Conservation (phyloP, 192 early-diverging fungal genomes). For the Backusella morwellensis region DNA sequence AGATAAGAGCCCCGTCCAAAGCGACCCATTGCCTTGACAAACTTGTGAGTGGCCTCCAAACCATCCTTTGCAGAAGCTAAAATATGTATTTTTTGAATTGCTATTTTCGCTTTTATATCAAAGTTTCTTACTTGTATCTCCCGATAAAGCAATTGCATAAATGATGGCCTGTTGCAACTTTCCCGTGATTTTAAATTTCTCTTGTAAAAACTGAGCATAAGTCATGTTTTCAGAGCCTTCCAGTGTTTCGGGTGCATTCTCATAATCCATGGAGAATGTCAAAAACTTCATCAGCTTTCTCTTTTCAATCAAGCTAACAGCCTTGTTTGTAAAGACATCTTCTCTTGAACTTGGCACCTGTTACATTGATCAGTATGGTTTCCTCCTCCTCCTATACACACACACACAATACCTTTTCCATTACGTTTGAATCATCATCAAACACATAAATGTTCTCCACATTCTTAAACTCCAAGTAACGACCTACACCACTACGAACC, state of each 20-base stretch:
- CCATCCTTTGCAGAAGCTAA: conserved; percentile 61
- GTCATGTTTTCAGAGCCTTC: conserved; percentile 36
- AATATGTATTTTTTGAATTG: background rate
- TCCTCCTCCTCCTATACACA: too few relatives aligned
- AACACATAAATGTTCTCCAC: conserved; percentile 69
- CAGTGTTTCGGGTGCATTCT: conserved; percentile 33
- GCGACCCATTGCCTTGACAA: conserved; percentile 77
- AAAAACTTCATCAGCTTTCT: conserved; percentile 89
- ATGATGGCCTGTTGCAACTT: conserved; percentile 62
- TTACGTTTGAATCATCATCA: conserved; percentile 21
- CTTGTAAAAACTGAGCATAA: conserved; percentile 43
- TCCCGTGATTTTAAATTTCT: conserved; percentile 59
- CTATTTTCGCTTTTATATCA: too few relatives aligned
- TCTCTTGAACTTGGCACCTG: conserved; percentile 87
- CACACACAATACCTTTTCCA: conserved; percentile 44
- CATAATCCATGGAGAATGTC: conserved; percentile 56
- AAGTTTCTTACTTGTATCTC: conserved; percentile 13
- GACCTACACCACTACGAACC: conserved; percentile 73
- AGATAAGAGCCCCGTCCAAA: conserved; percentile 84
- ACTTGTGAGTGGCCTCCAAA: conserved; percentile 60
- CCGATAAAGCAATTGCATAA: conserved; percentile 59
- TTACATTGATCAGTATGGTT: background rate
- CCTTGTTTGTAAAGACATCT: conserved; percentile 83
- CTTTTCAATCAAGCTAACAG: conserved; percentile 80
- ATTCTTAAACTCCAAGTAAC: conserved; percentile 87